Conservation (phyloP, 768 basidiomycete genomes). For the Podaxis sp. region DNA sequence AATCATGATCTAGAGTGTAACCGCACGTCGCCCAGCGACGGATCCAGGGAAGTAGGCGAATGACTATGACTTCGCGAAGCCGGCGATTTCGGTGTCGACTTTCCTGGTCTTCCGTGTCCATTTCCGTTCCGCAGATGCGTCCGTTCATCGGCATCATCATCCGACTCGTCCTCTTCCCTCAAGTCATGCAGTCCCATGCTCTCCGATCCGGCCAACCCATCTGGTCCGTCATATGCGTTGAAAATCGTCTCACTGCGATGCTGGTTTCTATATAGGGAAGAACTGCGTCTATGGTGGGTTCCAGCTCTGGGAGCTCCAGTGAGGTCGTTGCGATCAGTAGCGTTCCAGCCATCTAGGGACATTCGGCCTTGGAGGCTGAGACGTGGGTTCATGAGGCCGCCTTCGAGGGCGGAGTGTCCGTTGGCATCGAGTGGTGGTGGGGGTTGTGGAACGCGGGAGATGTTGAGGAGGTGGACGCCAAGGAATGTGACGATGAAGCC, state of each 20-base stretch:
- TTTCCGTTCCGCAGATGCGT: conserved; percentile 32
- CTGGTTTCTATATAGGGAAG: conserved; percentile 65
- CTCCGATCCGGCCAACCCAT: conserved; percentile 21
- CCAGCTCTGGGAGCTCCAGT: conserved; percentile 17
- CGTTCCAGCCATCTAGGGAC: conserved; percentile 78
- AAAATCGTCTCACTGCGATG: conserved; percentile 56
- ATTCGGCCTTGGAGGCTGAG: conserved; percentile 78
- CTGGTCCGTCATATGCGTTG: conserved; percentile 68
- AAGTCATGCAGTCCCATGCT: conserved; percentile 58
- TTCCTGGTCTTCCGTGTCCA: conserved; percentile 13
- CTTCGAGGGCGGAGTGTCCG: conserved; percentile 55
- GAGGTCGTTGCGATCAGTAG: conserved; percentile 11
- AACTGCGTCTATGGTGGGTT: conserved; percentile 58
- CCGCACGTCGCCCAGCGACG: conserved; percentile 39
- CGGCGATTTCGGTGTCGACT: conserved; percentile 20
- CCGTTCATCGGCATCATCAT: conserved; percentile 46
- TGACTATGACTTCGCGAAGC: conserved; percentile 47
- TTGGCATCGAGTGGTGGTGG: conserved; percentile 36
- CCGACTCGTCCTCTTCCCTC: conserved; percentile 62
- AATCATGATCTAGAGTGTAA: conserved; percentile 24
- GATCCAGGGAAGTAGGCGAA: conserved; percentile 41
- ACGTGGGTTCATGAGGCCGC: conserved; percentile 72
- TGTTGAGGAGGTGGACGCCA: conserved; percentile 92
- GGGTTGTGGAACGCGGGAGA: conserved; percentile 61
- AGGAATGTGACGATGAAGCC: conserved; percentile 94